Evolutionary conservation across 2,329 filamentous ascomycete species (phyloP), one percentile per base, ranked within the genome.

Genomic region (Diaporthe longicolla): DNA sequence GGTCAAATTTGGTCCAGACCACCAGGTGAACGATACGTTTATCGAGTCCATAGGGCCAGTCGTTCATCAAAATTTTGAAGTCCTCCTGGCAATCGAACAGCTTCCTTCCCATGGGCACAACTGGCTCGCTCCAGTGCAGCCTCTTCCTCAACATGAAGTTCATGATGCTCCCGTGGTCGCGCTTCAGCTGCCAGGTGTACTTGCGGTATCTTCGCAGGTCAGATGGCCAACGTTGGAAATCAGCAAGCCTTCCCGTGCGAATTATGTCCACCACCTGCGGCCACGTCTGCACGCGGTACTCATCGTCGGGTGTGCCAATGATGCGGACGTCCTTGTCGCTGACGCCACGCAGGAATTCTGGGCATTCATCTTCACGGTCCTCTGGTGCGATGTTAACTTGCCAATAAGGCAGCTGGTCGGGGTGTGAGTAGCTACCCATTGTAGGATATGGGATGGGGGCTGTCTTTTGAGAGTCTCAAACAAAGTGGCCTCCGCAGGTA

Each of bases 31-130:
- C 89, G 76, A 98, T 95, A 69, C 89, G 87, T 61, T 86, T 80
- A 78, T 97, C 94, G 70, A 98, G 87, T 0, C 94, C 95, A 80
- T 98, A 98, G 0, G 96, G 96, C 94, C 95, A 98, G 87, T 98
- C 95, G 80, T 98, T 98, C 83, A 89, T 90, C 54, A 98, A 82
- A 63, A 97, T 92, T 82, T 91, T 95, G 78, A 92, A 84, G 79
- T 97, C 93, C 13, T 85, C 85, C 0, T 82, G 82, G 71, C 77
- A 79, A 76, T 84, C 82, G 76, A 91, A 88, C 0, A 86, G 86
- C 32, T 70, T 76, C 24, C 79, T 80, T 5, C 80, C 82, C 70
- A 68, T 75, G 2, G 82, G 77, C 45, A 74, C 73, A 21, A 87
- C 78, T 0, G 86, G 87, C n/a, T 77, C 73, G 2, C 83, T 81